These are phyloP conservation scores for Apiotrichum sp. DNA, from an alignment of 1,284 basidiomycete genomes.

Conservation along the genomic window DNA sequence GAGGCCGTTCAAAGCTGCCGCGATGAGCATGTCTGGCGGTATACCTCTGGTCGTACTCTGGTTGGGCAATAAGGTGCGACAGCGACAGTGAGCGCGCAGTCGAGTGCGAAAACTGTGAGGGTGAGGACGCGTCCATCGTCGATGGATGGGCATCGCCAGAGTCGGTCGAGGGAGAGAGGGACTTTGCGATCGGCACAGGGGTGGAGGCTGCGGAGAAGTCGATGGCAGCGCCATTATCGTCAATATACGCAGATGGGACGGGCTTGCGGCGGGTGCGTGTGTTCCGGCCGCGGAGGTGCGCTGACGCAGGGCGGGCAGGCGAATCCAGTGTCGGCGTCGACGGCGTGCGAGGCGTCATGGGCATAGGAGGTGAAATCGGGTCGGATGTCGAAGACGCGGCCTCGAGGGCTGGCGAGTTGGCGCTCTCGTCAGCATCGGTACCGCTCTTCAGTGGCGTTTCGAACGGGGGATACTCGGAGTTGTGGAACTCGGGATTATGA, in stretches of 20 bases:
- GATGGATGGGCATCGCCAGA: too few relatives aligned
- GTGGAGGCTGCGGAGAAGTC: too few relatives aligned
- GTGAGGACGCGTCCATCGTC: too few relatives aligned
- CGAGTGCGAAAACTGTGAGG: too few relatives aligned
- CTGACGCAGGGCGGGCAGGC: not conserved
- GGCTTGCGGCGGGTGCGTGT: slow-evolving; percentile 7
- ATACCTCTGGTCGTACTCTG: not conserved
- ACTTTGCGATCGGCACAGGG: not conserved
- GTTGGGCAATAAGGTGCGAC: not conserved
- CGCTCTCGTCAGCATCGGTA: too few relatives aligned
- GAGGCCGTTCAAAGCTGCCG: not conserved
- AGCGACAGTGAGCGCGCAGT: not conserved
- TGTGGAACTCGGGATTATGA: not conserved
- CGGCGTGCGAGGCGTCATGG: not conserved
- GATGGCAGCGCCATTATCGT: not conserved
- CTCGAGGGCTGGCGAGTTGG: too few relatives aligned
- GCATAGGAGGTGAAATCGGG: not conserved
- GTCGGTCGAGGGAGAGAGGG: not conserved
- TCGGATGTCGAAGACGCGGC: too few relatives aligned
- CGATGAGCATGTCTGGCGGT: not conserved
- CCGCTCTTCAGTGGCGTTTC: too few relatives aligned
- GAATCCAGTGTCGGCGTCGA: not conserved
- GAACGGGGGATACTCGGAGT: too few relatives aligned
- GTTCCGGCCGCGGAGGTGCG: not conserved
- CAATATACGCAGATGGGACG: slow-evolving; percentile 1